phyloP scores from a whole-genome alignment of 129 eudicot genomes.

The Pulicaria dysenterica region DNA sequence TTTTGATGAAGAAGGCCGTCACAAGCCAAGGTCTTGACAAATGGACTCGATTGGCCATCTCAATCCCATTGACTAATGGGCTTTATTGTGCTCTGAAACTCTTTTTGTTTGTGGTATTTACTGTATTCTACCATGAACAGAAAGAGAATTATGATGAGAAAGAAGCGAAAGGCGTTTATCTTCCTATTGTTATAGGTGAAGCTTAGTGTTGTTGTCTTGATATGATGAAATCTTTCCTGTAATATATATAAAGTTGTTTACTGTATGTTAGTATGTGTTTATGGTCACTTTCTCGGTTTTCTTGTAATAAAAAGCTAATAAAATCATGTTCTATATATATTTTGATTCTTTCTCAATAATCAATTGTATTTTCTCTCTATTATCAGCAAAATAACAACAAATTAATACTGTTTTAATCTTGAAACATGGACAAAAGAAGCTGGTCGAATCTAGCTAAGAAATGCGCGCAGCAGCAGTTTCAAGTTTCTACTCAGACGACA shows the following conservation, averaged over 20 bases:
- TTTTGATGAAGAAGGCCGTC: not conserved
- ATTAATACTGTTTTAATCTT: not conserved
- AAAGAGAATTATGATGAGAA: slow-evolving; percentile 15
- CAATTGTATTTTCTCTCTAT: not conserved
- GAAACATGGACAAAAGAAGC: slow-evolving; percentile 18
- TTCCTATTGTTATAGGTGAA: slow-evolving; percentile 25
- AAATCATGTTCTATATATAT: not conserved
- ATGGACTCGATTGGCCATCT: not conserved
- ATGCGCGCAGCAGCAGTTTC: slow-evolving; percentile 7
- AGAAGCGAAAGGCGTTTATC: slow-evolving; percentile 16
- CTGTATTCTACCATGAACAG: slow-evolving; percentile 35
- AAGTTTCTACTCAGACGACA: not conserved
- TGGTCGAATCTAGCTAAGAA: slow-evolving; percentile 8
- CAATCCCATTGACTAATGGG: slow-evolving; percentile 9
- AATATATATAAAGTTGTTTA: slow-evolving; percentile 1
- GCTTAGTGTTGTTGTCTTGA: slow-evolving; percentile 5
- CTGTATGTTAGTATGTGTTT: not conserved
- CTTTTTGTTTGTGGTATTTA: slow-evolving; percentile 40
- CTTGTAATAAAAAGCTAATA: not conserved
- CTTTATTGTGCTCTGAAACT: slow-evolving; percentile 22
- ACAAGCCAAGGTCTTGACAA: not conserved
- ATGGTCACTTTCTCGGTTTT: not conserved
- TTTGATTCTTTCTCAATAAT: not conserved
- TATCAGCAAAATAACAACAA: too few species aligned
- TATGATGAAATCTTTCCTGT: not conserved